Base-by-base conservation (phyloP, 805 yeast species). In the Lipomyces kockii region DNA sequence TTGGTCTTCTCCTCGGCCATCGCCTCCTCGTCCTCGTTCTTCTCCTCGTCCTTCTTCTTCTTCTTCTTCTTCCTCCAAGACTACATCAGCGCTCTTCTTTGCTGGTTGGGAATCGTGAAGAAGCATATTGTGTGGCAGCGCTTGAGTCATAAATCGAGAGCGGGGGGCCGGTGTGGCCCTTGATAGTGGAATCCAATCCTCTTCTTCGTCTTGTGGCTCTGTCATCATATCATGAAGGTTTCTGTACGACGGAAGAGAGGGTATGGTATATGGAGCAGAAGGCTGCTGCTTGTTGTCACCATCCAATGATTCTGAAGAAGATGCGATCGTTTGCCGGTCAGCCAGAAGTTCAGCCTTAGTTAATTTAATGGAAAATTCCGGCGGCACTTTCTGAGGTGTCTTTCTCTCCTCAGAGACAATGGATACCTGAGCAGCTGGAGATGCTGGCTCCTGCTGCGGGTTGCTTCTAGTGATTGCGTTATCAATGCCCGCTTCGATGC, bases 121-220 rank as follows among this genome's bases (percentile, higher is more conserved):
- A 46, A 52, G n/a, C 39, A 54, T 46, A n/a, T 35, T 60, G 27
- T 49, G 52, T 9, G 35, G 46, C 35, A 54, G 22, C 7, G 60
- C 3, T 11, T 55, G 58, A 3, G 27, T 25, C 9, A 60, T 58
- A 52, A 52, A 62, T 12, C 71, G 39, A 12, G 71, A 65, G 2
- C 34, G 25, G 3, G 69, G 67, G 37, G 69, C 71, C 3, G 69
- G 71, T 12, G 71, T 68, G n/a, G 69, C 55, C 51, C 60, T 68
- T 7, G 71, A 60, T 27, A 68, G 56, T n/a, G 73, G 74, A 29
- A 70, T 37, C 74, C 73, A 71, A 52, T 71, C 73, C 27, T 70
- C 73, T 20, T 71, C 73, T n/a, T 69, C 72, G n/a, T 66, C 72
- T 17, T 58, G 62, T 22, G 27, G 61, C 8, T 8, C 37, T 14